phyloP scores from a whole-genome alignment of 2,329 filamentous ascomycete species.

The Alternaria incomplexa region DNA sequence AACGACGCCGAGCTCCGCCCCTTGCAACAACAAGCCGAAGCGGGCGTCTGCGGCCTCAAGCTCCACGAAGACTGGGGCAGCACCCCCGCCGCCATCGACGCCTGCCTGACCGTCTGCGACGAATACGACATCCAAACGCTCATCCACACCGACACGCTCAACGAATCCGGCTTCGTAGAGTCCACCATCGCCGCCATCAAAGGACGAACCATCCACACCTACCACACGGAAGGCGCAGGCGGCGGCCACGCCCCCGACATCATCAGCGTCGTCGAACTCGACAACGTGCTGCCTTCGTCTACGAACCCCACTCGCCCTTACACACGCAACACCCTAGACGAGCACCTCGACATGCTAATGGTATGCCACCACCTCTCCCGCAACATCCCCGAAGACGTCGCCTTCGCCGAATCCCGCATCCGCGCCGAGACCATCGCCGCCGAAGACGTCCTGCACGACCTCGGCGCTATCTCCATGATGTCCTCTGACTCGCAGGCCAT shows the following conservation, averaged over 20 bases:
- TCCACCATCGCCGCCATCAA: conserved; percentile 87
- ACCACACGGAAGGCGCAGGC: conserved; percentile 94
- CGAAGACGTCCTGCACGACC: conserved; percentile 92
- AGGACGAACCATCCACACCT: conserved; percentile 88
- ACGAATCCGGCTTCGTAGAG: conserved; percentile 97
- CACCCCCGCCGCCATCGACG: conserved; percentile 89
- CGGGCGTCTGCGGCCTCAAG: conserved; percentile 89
- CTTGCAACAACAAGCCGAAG: conserved; percentile 78
- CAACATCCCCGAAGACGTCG: conserved; percentile 93
- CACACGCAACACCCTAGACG: conserved; percentile 90
- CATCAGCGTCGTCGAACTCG: conserved; percentile 87
- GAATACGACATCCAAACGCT: conserved; percentile 91
- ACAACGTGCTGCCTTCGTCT: conserved; percentile 86
- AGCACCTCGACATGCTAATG: conserved; percentile 98
- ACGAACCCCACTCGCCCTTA: conserved; percentile 93
- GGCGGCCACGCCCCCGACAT: conserved; percentile 96
- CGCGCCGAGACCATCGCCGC: conserved; percentile 95
- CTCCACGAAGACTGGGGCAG: conserved; percentile 96
- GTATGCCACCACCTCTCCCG: conserved; percentile 93
- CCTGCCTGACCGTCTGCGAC: conserved; percentile 80
- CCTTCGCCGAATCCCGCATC: conserved; percentile 93
- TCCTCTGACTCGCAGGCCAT: conserved; percentile 94
- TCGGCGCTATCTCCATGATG: conserved; percentile 98
- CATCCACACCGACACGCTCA: conserved; percentile 95
- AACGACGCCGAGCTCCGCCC: conserved; percentile 77